A percentile compares a stretch with the other conserved stretches of the same genome.
Conservation (phyloP, 2,329 filamentous ascomycete genomes). For the Xylariaceae sp. region DNA sequence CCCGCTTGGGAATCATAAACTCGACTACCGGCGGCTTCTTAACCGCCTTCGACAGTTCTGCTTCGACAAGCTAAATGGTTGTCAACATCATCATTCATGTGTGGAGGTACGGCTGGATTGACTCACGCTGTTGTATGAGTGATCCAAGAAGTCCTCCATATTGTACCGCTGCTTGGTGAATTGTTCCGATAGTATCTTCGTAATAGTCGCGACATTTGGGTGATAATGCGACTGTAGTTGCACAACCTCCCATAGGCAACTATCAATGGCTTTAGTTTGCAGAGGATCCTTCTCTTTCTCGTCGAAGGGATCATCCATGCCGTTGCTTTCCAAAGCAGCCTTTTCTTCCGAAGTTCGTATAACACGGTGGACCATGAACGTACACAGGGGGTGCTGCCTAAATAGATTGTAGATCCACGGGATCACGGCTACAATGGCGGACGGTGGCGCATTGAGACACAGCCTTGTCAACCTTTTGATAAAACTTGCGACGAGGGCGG, state of each 20-base stretch:
- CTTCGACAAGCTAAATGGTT: constrained; percentile 63
- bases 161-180: constrained; percentile 96
- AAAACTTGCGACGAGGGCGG: constrained; percentile 86
- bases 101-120: neutral
- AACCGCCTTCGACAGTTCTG: constrained; percentile 74
- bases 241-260: constrained; percentile 90
- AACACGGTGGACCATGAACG: constrained; percentile 90
- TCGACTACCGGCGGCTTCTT: constrained; percentile 86
- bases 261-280: constrained; percentile 81
- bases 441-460: constrained; percentile 80
- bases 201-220: constrained; percentile 89
- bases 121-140: constrained; percentile 77
- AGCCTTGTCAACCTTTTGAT: constrained; percentile 87
- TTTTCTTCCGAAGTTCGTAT: constrained; percentile 53
- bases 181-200: constrained; percentile 90
- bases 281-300: constrained; percentile 74
- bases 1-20: constrained; percentile 85
- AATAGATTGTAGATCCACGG: constrained; percentile 96
- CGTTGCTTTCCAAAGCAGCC: constrained; percentile 54
- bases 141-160: constrained; percentile 94
- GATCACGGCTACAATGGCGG: constrained; percentile 79
- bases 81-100: constrained; percentile 30
- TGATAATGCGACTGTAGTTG: constrained; percentile 91
- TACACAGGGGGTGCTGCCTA: constrained; percentile 81
- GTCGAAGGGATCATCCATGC: constrained; percentile 68